These are phyloP conservation scores for Paracorniculantispora psalliotae DNA, from an alignment of 2,329 filamentous ascomycete genomes.

Conservation along the genomic window DNA sequence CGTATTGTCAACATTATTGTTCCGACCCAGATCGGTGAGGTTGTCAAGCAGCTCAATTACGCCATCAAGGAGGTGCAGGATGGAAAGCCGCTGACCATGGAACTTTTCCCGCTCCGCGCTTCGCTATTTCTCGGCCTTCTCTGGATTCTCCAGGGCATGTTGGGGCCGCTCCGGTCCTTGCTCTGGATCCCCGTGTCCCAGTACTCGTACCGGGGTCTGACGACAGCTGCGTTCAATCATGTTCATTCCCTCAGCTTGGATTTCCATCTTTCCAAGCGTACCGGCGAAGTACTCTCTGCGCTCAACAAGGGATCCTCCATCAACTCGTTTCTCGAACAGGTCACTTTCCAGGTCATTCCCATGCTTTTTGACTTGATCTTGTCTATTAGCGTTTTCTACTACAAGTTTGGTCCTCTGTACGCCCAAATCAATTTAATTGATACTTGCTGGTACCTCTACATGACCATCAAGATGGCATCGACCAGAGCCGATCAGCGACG, in stretches of 20 bases:
- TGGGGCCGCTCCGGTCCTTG: slow-evolving; percentile 75
- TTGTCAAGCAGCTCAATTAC: slow-evolving; percentile 67
- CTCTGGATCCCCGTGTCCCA: slow-evolving; percentile 97
- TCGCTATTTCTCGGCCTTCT: slow-evolving; percentile 51
- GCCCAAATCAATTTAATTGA: slow-evolving; percentile 84
- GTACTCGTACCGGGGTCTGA: slow-evolving; percentile 91
- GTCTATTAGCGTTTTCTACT: slow-evolving; percentile 75
- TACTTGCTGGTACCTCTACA: slow-evolving; percentile 92
- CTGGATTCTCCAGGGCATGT: slow-evolving; percentile 82
- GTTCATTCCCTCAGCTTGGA: slow-evolving; percentile 93
- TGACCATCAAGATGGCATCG: slow-evolving; percentile 93
- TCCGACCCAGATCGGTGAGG: slow-evolving; percentile 71
- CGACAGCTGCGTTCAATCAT: slow-evolving; percentile 93
- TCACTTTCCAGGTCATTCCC: slow-evolving; percentile 91
- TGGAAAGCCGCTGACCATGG: slow-evolving; percentile 29
- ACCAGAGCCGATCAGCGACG: slow-evolving; percentile 87
- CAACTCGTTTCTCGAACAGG: slow-evolving; percentile 92
- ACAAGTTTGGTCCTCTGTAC: slow-evolving; percentile 60
- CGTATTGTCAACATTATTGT: slow-evolving; percentile 82
- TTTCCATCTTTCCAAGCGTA: slow-evolving; percentile 94
- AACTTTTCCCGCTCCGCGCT: slow-evolving; percentile 32
- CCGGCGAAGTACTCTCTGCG: slow-evolving; percentile 90
- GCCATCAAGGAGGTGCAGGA: slow-evolving; percentile 44
- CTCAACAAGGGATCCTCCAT: slow-evolving; percentile 94
- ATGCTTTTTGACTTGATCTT: slow-evolving; percentile 89